Conservation (phyloP, 306 rosid genomes). For the Pyrus communis region DNA sequence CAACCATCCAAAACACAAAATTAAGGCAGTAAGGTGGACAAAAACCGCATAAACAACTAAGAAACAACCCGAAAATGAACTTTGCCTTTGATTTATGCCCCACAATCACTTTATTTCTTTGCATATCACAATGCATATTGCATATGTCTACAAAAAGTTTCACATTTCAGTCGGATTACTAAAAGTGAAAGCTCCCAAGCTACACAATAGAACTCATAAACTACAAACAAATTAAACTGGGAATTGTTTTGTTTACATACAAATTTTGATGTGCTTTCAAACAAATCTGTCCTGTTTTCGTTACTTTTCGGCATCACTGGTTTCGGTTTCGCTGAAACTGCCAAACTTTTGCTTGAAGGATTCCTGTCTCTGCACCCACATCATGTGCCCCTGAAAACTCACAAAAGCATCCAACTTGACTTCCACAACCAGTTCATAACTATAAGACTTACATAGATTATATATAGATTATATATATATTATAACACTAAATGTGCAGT, state of each 20-base stretch:
- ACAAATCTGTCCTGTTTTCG: neutral
- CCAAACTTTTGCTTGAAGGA: constrained; percentile 70
- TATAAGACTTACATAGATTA: too few species aligned
- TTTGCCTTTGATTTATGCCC: neutral
- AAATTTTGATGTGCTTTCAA: neutral
- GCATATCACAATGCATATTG: neutral
- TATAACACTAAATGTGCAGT: neutral
- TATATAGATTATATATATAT: too few species aligned
- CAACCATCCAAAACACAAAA: too few species aligned
- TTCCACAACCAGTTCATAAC: neutral
- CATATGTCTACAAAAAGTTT: neutral
- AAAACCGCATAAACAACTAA: too few species aligned
- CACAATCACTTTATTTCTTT: neutral
- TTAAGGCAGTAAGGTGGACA: too few species aligned
- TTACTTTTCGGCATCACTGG: neutral
- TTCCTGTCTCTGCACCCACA: constrained; percentile 75
- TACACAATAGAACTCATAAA: neutral
- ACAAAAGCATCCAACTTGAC: constrained; percentile 1
- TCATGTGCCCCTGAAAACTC: constrained; percentile 63
- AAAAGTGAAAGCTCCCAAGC: neutral
- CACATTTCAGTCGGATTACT: neutral
- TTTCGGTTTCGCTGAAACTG: constrained; percentile 1
- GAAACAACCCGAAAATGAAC: too few species aligned
- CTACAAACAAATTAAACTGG: neutral
- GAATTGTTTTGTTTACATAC: neutral